Conservation (phyloP, 306 rosid genomes). For the Fragaria iinumae region DNA sequence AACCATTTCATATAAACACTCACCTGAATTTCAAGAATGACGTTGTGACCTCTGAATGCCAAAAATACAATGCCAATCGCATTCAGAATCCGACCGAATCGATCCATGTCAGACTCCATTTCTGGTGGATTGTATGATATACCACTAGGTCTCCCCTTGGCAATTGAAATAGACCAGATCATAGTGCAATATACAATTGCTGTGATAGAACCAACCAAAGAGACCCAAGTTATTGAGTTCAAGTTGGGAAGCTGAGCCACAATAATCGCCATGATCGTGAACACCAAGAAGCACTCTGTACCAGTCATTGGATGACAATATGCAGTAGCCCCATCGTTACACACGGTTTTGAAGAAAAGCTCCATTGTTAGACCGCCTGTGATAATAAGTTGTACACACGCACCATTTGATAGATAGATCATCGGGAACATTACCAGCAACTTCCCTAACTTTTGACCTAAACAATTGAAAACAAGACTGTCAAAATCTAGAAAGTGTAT, state of each 20-base stretch:
- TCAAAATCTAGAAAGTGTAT: not conserved
- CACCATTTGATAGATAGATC: constrained; percentile 57
- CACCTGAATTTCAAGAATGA: constrained; percentile 75
- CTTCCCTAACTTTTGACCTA: constrained; percentile 52
- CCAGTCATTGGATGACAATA: not conserved
- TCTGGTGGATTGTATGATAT: not conserved
- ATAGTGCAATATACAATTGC: not conserved
- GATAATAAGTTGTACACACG: constrained; percentile 51
- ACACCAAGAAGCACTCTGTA: constrained; percentile 19
- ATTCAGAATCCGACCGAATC: constrained; percentile 29
- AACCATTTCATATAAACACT: not conserved
- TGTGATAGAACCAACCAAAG: constrained; percentile 5
- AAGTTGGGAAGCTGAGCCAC: constrained; percentile 22
- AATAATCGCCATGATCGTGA: constrained; percentile 1
- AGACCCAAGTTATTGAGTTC: constrained; percentile 18
- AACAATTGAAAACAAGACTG: not conserved
- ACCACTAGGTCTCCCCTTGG: not conserved
- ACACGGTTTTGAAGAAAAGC: not conserved
- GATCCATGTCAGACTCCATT: constrained; percentile 8
- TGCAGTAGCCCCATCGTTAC: not conserved
- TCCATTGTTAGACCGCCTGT: constrained; percentile 41
- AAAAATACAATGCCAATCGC: constrained; percentile 53
- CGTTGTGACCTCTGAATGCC: constrained; percentile 61
- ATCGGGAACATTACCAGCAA: constrained; percentile 43
- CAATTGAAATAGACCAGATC: not conserved